These are phyloP conservation scores for Phaeophleospora eucalypticola DNA, from an alignment of 2,329 filamentous ascomycete genomes.

Conservation along the genomic window DNA sequence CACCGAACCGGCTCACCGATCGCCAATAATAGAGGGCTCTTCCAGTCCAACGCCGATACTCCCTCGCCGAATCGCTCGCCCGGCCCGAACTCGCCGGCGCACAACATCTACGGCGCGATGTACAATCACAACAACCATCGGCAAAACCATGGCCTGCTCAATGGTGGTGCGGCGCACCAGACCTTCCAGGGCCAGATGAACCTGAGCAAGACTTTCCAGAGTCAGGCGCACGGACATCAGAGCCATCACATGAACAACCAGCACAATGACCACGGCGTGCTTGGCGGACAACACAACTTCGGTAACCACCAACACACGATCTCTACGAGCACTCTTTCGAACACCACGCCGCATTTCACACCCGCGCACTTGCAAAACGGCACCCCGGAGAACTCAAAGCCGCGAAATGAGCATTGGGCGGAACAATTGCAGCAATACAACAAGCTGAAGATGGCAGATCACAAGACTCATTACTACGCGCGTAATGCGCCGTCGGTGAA, in stretches of 20 bases:
- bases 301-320: constrained; percentile 60
- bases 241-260: constrained; percentile 39
- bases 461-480: constrained; percentile 64
- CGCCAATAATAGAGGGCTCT: constrained; percentile 39
- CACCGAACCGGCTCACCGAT: constrained; percentile 47
- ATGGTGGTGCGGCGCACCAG: constrained; percentile 62
- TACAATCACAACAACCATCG: constrained; percentile 64
- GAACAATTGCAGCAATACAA: constrained; percentile 65
- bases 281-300: constrained; percentile 55
- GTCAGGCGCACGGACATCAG: constrained; percentile 49
- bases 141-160: constrained; percentile 71
- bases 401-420: constrained; percentile 73
- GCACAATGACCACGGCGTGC: constrained; percentile 45
- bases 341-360: constrained; percentile 60
- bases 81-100: constrained; percentile 48
- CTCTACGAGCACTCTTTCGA: constrained; percentile 59
- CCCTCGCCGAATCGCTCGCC: constrained; percentile 57
- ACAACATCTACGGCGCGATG: constrained; percentile 60
- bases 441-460: constrained; percentile 26
- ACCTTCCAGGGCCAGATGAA: constrained; percentile 52
- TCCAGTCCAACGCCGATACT: constrained; percentile 45
- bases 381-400: constrained; percentile 55
- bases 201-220: constrained; percentile 67
- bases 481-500: constrained; percentile 52
- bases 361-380: constrained; percentile 58